phyloP scores from a whole-genome alignment of 306 rosid genomes.

The Abrus precatorius region DNA sequence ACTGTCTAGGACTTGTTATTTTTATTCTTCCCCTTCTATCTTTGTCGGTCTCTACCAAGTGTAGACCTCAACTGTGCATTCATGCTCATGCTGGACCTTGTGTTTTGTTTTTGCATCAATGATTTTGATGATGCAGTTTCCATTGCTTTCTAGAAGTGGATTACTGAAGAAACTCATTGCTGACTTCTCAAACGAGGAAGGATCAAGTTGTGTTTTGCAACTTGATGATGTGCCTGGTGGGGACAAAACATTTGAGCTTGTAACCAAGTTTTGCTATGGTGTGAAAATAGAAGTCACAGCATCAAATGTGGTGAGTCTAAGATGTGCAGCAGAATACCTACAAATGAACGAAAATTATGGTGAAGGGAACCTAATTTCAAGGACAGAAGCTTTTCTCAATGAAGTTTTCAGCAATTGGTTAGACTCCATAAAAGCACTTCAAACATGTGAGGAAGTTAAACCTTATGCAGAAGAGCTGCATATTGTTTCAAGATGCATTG shows the following conservation, averaged over 20 bases:
- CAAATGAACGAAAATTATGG: constrained; percentile 78
- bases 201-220: constrained; percentile 56
- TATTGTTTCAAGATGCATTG: constrained; percentile 82
- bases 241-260: constrained; percentile 74
- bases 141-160: constrained; percentile 90
- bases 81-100: constrained; percentile 13
- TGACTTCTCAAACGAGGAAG: constrained; percentile 62
- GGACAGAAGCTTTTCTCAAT: constrained; percentile 65
- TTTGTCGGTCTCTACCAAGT: neutral
- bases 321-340: constrained; percentile 87
- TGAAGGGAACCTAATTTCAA: constrained; percentile 71
- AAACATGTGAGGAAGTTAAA: constrained; percentile 74
- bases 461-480: constrained; percentile 74
- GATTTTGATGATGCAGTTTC: constrained; percentile 69
- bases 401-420: constrained; percentile 75
- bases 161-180: constrained; percentile 72
- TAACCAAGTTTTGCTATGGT: constrained; percentile 76
- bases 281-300: constrained; percentile 72
- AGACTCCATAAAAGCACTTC: constrained; percentile 74
- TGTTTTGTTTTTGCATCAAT: neutral
- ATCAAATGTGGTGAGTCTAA: constrained; percentile 71
- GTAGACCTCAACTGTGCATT: neutral
- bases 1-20: neutral
- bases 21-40: neutral
- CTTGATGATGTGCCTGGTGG: constrained; percentile 89